These are phyloP conservation scores for Martensiomyces pterosporus DNA, from an alignment of 192 early-diverging fungal genomes.

Conservation along the genomic window DNA sequence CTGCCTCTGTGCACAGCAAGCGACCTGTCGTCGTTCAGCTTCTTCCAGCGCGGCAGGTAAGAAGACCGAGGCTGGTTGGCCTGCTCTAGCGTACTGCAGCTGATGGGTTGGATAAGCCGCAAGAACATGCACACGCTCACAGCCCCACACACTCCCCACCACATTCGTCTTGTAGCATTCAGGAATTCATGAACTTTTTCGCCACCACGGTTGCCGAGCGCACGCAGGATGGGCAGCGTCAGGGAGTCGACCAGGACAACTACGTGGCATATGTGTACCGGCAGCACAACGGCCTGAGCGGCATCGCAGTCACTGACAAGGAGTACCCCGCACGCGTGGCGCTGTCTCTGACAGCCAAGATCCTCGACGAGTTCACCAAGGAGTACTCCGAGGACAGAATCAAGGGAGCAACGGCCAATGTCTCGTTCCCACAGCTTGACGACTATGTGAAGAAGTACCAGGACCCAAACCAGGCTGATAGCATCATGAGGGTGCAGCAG, in stretches of 20 bases:
- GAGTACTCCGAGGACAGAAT: slow-evolving; percentile 48
- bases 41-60: slow-evolving; percentile 81
- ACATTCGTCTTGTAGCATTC: slow-evolving; percentile 55
- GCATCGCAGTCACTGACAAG: slow-evolving; percentile 74
- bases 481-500: slow-evolving; percentile 87
- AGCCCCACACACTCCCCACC: neutral
- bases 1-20: slow-evolving; percentile 58
- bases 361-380: slow-evolving; percentile 81
- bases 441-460: slow-evolving; percentile 76
- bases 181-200: slow-evolving; percentile 87
- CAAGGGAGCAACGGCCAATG: slow-evolving; percentile 33
- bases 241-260: slow-evolving; percentile 75
- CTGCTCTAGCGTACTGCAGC: too few relatives aligned
- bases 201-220: slow-evolving; percentile 80
- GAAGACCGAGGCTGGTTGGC: too few relatives aligned
- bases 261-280: slow-evolving; percentile 81
- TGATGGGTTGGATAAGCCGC: too few relatives aligned
- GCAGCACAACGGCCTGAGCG: slow-evolving; percentile 65
- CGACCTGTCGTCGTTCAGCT: slow-evolving; percentile 77
- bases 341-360: slow-evolving; percentile 77
- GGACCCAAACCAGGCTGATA: slow-evolving; percentile 89
- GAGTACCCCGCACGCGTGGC: slow-evolving; percentile 90
- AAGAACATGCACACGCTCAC: slow-evolving; percentile 3
- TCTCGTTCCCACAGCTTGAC: slow-evolving; percentile 66
- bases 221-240: slow-evolving; percentile 71